Conservation (phyloP, 306 rosid genomes). For the Lotus japonicus region DNA sequence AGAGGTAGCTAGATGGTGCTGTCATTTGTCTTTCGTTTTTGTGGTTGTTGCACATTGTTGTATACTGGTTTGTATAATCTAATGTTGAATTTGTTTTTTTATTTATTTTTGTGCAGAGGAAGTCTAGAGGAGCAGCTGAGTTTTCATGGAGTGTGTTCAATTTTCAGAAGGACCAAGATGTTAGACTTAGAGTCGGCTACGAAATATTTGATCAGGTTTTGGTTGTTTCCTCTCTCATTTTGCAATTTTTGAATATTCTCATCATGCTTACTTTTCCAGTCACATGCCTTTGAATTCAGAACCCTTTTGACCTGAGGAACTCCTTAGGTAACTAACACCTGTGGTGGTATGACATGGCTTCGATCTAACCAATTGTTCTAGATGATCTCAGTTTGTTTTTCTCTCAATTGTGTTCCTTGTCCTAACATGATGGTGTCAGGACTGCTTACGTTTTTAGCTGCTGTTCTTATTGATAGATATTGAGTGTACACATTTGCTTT, state of each 20-base stretch:
- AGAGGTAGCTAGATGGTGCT: conserved; percentile 35
- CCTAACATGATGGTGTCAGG: not conserved
- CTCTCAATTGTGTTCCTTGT: not conserved
- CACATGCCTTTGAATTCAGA: not conserved
- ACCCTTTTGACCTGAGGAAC: not conserved
- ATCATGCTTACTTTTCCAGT: not conserved
- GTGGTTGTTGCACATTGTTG: not conserved
- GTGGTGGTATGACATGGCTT: not conserved
- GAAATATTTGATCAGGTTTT: conserved; percentile 62
- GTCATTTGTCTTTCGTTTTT: not conserved
- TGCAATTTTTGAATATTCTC: not conserved
- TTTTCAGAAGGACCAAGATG: conserved; percentile 83
- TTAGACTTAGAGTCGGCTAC: conserved; percentile 74
- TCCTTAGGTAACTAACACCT: not conserved
- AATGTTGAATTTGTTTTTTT: not conserved
- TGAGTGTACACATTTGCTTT: not conserved
- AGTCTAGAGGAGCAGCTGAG: conserved; percentile 70
- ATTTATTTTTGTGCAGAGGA: conserved; percentile 46
- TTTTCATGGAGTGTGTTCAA: conserved; percentile 62
- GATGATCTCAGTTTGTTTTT: not conserved
- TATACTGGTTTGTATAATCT: not conserved
- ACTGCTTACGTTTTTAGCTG: not conserved
- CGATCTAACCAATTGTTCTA: not conserved
- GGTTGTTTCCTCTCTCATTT: not conserved
- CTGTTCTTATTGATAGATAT: not conserved